phyloP scores from a whole-genome alignment of 176 grass and related monocot genomes.

The Lolium perenne region DNA sequence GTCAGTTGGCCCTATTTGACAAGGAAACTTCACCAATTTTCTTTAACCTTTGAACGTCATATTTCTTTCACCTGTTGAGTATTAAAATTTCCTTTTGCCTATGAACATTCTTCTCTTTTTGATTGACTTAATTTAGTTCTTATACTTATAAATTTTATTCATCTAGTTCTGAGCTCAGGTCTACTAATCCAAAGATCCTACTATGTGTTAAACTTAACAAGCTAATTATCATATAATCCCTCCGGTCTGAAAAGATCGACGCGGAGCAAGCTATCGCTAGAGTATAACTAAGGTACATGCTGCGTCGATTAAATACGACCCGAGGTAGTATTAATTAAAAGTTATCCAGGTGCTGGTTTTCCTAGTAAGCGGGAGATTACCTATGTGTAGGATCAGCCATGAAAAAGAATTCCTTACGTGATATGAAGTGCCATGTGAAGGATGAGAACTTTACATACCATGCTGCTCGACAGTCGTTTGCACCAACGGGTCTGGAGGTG shows the following conservation, averaged over 20 bases:
- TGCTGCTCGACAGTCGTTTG: neutral
- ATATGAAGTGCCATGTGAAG: no score
- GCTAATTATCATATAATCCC: neutral
- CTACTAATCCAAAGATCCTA: neutral
- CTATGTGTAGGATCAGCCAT: neutral
- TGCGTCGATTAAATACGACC: no score
- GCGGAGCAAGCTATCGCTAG: no score
- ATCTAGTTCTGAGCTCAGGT: neutral
- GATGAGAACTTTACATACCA: neutral
- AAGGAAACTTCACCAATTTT: neutral
- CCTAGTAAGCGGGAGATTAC: neutral
- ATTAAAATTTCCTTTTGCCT: neutral
- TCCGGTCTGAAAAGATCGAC: no score
- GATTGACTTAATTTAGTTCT: neutral
- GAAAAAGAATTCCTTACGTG: neutral
- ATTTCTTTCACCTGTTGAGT: neutral
- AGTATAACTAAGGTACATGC: no score
- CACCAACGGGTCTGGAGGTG: neutral
- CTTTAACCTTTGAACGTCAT: neutral
- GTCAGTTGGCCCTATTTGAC: neutral
- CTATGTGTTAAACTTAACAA: neutral
- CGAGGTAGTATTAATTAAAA: no score
- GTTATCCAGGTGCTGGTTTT: neutral
- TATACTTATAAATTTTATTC: neutral
- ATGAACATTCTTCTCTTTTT: neutral